Evolutionary conservation across 306 rosid genomes (phyloP), one percentile per base, ranked within the genome.

Genomic region (Quercus cerris): DNA sequence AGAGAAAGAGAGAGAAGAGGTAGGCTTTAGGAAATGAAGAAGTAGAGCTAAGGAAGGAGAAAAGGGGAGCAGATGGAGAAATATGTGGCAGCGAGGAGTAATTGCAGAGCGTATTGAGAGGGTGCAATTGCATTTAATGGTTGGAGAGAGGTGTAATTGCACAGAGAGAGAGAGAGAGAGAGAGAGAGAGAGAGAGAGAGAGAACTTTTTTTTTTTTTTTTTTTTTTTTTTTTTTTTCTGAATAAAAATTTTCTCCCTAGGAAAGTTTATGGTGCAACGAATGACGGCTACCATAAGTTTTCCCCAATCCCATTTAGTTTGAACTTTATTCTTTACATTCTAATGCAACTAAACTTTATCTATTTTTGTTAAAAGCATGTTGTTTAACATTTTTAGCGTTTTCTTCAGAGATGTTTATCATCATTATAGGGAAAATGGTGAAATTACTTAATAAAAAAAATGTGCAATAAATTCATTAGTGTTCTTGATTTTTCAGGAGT

Each of bases 81-180:
- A 88, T 81, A 74, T 85, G 77, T 78, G 88, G 87, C 85, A 87
- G 92, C 52, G 88, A 85, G 76, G 94, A 95, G 98, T 95, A 75
- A 95, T 88, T 95, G 97, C 94, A 88, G 97, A 91, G 94, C 89
- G 95, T 83, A 84, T 90, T 87, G 98, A 90, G 99, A 93, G 97
- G 97, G 92, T 96, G 98, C 98, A 85, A 95, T 76, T 86, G 99
- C 98, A 96, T 91, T 95, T 67, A 96, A 93, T 96, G 93, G 93
- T 77, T 85, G 79, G 92, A 76, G 85, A 84, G 85, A 57, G 95
- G 92, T 89, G 91, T 93, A 88, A 91, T 89, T 91, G 94, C 89
- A 13, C 46, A 1, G 86, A 54, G 78, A 70, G 77, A 84, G 82
- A 76, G 80, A 79, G 57, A 25, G 72, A 73, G 82, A 79, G 86